Percentiles rank a stretch among this genome's conserved stretches.
phyloP scores from a whole-genome alignment of 2,329 filamentous ascomycete genomes.

The Xylaria sp. region DNA sequence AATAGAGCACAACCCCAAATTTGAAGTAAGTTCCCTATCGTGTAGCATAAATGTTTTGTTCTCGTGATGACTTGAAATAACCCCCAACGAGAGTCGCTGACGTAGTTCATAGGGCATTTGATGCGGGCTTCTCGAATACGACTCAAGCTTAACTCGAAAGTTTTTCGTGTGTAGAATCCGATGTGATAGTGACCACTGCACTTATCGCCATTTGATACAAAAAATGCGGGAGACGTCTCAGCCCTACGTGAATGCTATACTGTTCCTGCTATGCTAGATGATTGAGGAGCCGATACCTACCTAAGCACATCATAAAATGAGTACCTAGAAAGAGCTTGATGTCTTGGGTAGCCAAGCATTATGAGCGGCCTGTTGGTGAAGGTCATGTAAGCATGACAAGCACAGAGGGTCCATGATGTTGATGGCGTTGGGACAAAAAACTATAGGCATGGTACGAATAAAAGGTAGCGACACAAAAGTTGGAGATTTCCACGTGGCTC shows the following conservation, averaged over 20 bases:
- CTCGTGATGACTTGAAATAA: too few relatives aligned
- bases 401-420: background rate
- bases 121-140: background rate
- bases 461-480: background rate
- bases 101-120: background rate
- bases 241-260: background rate
- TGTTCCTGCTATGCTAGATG: background rate
- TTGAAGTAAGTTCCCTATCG: background rate
- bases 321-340: background rate
- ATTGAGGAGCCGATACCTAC: background rate
- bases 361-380: background rate
- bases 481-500: constrained; percentile 27
- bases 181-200: constrained; percentile 1
- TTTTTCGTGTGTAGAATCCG: background rate
- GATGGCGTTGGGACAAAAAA: background rate
- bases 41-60: too few relatives aligned
- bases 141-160: background rate
- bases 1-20: background rate
- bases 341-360: background rate
- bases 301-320: background rate
- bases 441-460: background rate
- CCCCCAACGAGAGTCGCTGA: background rate
- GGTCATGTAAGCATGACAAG: background rate
- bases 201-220: background rate
- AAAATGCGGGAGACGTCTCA: background rate